Conservation (phyloP, 345 rosid species). For the Heritiera fomes region DNA sequence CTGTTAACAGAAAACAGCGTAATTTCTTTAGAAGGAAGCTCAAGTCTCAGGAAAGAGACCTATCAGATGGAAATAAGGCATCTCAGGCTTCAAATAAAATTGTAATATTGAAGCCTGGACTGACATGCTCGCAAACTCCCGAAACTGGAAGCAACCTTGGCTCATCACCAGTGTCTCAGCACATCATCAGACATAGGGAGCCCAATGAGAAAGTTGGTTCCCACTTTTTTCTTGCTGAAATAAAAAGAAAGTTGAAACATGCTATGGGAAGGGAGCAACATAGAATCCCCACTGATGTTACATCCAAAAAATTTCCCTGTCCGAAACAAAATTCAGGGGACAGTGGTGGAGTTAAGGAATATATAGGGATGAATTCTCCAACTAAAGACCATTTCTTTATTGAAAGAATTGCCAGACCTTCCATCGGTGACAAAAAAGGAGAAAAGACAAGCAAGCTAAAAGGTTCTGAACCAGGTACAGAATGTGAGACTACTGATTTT, state of each 20-base stretch:
- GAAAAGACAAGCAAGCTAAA: conserved; percentile 39
- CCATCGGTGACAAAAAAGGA: conserved; percentile 40
- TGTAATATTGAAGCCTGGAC: conserved; percentile 81
- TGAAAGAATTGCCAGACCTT: conserved; percentile 74
- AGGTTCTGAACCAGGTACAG: conserved; percentile 35
- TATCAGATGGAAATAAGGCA: conserved; percentile 34
- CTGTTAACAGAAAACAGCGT: conserved; percentile 44
- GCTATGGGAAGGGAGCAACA: conserved; percentile 78
- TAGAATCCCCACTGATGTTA: conserved; percentile 32
- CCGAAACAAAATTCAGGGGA: conserved; percentile 26
- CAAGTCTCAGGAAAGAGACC: conserved; percentile 50
- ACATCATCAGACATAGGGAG: conserved; percentile 38
- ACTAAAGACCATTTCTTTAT: conserved; percentile 86
- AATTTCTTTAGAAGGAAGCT: conserved; percentile 60
- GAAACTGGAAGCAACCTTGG: conserved; percentile 40
- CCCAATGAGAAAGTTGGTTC: conserved; percentile 56
- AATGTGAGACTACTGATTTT: conserved; percentile 31
- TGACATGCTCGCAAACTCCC: conserved; percentile 37
- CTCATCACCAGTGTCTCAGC: conserved; percentile 42
- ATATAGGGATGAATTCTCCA: conserved; percentile 51
- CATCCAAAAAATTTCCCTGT: conserved; percentile 31
- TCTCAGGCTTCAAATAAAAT: conserved; percentile 62
- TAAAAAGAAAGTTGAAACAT: conserved; percentile 79
- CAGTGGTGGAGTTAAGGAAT: conserved; percentile 44
- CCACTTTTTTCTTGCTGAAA: conserved; percentile 64